Evolutionary conservation across 257 asterid species (phyloP).

Genomic region (Fraxinus americana): DNA sequence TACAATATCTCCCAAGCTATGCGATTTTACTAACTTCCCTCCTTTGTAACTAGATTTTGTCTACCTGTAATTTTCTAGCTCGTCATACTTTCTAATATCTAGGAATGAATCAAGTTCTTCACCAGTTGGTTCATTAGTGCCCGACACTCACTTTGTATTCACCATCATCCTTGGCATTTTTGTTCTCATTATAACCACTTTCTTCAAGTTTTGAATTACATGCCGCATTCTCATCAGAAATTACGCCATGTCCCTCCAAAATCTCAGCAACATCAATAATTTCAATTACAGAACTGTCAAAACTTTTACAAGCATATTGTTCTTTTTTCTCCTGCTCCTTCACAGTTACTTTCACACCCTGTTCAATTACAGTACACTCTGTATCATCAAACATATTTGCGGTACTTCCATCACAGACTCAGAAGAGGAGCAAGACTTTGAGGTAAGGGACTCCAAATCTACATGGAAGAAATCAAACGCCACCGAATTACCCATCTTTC

Average conservation of each 20-base stretch:
- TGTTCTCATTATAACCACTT: conserved; percentile 28
- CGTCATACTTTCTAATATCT: conserved; percentile 26
- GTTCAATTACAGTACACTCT: conserved; percentile 35
- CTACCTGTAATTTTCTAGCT: conserved; percentile 34
- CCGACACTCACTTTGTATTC: conserved; percentile 23
- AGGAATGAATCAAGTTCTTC: conserved; percentile 41
- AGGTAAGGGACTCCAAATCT: conserved; percentile 23
- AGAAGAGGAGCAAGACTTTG: conserved; percentile 23
- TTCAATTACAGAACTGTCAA: conserved; percentile 45
- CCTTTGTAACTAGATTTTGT: conserved; percentile 28
- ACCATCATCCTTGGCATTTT: conserved; percentile 25
- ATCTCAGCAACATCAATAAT: conserved; percentile 58
- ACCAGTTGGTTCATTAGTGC: conserved; percentile 22
- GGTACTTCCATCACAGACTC: conserved; percentile 32
- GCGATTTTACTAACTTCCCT: conserved; percentile 49
- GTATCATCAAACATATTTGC: conserved; percentile 34
- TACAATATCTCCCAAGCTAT: conserved; percentile 56
- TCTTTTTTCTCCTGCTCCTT: conserved; percentile 38
- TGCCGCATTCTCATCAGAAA: conserved; percentile 33
- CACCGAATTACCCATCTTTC: conserved; percentile 23
- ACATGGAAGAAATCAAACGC: conserved; percentile 31
- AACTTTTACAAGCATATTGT: conserved; percentile 37
- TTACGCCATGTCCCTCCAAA: conserved; percentile 47
- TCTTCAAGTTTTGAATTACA: conserved; percentile 32
- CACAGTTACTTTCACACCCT: conserved; percentile 45